Base-by-base conservation (phyloP, 164 flowering plant species). In the Annona squamosa region DNA sequence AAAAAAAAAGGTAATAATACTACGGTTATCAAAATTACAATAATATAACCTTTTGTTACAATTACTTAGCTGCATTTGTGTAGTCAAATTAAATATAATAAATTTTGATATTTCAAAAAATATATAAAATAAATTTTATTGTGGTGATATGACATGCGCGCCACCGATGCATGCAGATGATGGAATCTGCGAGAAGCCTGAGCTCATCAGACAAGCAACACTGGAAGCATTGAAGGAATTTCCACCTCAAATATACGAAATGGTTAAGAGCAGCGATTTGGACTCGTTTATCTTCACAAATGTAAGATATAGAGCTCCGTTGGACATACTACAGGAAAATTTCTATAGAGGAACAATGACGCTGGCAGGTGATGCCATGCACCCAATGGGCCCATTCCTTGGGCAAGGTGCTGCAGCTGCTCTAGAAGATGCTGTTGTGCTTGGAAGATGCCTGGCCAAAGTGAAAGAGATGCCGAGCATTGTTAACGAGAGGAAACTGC, bases 311-410 rank as follows among this genome's bases (percentile, higher is more conserved):
- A 78, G 80, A 17, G 65, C 78, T 19, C 84, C 84, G 19, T 81
- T 81, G 84, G 79, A 79, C 4, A 68, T 81, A 5, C 63, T 76
- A 17, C 13, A 68, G 3, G 75, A 76, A 67, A 73, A 3, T 41
- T 81, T 76, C 46, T 63, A 73, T 0, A 79, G 74, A 70, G 84
- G 81, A n/a, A 74, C 79, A 5, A 75, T 79, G 10, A 73, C 75
- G 13, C 75, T 81, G 9, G 82, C 84, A 5, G 84, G 86, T n/a
- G 86, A 83, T 72, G 81, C 86, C 64, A 77, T 81, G 86, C 84
- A 83, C 71, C 81, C 74, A 0, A 81, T 81, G 84, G 86, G 84
- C 12, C 86, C 86, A 4, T 83, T 75, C 66, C 69, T 81, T 3
- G 82, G 82, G n/a, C 86, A 83, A 63, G 86, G 86, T 48, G 82